phyloP scores from a whole-genome alignment of 2,329 filamentous ascomycete genomes.

The Fusarium austroafricanum region DNA sequence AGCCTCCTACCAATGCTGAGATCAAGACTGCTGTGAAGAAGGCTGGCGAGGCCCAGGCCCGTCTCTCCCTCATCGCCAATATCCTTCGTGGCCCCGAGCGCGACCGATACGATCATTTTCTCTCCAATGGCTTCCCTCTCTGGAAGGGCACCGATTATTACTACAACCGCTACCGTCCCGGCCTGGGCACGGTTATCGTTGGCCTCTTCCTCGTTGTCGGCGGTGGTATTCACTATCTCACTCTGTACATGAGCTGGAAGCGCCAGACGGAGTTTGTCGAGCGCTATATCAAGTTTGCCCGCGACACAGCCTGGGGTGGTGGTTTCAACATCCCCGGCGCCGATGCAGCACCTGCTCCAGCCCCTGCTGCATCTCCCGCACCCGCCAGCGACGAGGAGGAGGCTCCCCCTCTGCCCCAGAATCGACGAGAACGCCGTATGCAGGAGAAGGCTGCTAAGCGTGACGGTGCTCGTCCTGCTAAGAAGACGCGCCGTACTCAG shows the following conservation, averaged over 20 bases:
- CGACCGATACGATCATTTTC: slow-evolving; percentile 94
- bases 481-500: slow-evolving; percentile 57
- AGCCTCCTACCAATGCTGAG: slow-evolving; percentile 78
- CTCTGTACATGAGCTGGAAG: slow-evolving; percentile 87
- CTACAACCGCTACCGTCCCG: slow-evolving; percentile 92
- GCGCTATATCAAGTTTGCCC: slow-evolving; percentile 89
- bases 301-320: slow-evolving; percentile 90
- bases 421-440: slow-evolving; percentile 87
- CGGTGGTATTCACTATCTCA: slow-evolving; percentile 87
- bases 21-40: slow-evolving; percentile 82
- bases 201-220: slow-evolving; percentile 86
- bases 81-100: slow-evolving; percentile 84
- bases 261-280: slow-evolving; percentile 91
- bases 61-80: slow-evolving; percentile 84
- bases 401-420: slow-evolving; percentile 68
- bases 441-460: slow-evolving; percentile 87
- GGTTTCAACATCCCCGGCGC: slow-evolving; percentile 78
- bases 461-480: slow-evolving; percentile 66
- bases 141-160: slow-evolving; percentile 99
- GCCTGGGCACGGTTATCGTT: slow-evolving; percentile 83
- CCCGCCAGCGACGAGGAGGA: slow-evolving; percentile 62
- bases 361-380: slow-evolving; percentile 58
- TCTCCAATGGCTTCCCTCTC: slow-evolving; percentile 89
- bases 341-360: slow-evolving; percentile 58
- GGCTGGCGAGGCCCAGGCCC: slow-evolving; percentile 84